Evolutionary conservation across 208 protist genomes (phyloP).

Genomic region (Naegleria fowleri): DNA sequence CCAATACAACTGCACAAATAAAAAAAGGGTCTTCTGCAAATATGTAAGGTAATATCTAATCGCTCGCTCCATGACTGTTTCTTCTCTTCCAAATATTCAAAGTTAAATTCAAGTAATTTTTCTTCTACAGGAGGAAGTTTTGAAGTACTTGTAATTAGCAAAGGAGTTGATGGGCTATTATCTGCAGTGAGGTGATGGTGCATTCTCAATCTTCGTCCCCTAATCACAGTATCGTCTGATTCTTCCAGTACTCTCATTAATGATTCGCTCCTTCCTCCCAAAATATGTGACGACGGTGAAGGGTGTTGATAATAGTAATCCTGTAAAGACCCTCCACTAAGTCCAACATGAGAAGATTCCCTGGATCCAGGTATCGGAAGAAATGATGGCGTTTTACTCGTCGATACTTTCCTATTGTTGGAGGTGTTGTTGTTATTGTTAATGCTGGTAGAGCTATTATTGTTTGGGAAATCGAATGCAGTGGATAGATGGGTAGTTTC

Average conservation of each 20-base stretch:
- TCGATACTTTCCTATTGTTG: too few relatives aligned
- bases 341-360: background rate
- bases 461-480: background rate
- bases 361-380: background rate
- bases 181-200: background rate
- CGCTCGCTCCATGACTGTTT: background rate
- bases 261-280: background rate
- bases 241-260: background rate
- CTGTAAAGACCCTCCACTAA: background rate
- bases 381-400: background rate
- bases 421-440: too few relatives aligned
- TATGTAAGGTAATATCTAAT: background rate
- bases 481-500: background rate
- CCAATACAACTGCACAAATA: background rate
- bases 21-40: background rate
- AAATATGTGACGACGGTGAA: background rate
- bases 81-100: background rate
- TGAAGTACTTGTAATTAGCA: background rate
- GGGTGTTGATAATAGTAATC: slow-evolving; percentile 3
- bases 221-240: background rate
- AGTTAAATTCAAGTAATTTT: background rate
- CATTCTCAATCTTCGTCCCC: background rate
- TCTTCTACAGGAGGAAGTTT: background rate
- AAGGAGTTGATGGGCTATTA: background rate
- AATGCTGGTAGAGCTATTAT: too few relatives aligned